These are phyloP conservation scores for Boletus reticulatus DNA, from an alignment of 768 basidiomycete genomes.

Conservation along the genomic window DNA sequence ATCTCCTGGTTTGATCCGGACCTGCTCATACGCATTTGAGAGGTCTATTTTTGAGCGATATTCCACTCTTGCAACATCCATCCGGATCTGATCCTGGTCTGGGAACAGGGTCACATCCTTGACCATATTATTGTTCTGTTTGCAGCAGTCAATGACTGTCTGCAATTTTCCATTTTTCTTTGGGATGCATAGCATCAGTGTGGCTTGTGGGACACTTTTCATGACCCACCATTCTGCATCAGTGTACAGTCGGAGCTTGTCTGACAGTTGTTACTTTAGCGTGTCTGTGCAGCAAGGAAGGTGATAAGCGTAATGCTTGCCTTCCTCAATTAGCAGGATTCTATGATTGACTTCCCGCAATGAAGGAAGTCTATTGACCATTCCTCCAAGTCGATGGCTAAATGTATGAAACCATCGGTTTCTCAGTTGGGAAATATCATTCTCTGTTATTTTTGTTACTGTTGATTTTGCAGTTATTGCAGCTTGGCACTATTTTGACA, in stretches of 20 bases:
- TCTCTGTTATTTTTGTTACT: no score
- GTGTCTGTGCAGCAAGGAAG: background rate
- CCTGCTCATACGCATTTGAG: background rate
- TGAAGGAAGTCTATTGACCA: background rate
- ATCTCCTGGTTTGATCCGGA: background rate
- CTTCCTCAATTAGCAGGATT: background rate
- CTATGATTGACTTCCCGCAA: background rate
- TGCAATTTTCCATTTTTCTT: background rate
- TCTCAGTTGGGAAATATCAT: background rate
- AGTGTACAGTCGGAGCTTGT: background rate
- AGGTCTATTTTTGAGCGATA: background rate
- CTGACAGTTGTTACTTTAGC: background rate
- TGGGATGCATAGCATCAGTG: background rate
- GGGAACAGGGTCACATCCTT: background rate
- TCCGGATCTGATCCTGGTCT: background rate
- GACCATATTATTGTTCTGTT: background rate
- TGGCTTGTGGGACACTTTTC: background rate
- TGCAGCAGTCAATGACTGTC: background rate
- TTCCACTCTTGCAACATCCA: background rate
- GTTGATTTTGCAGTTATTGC: no score
- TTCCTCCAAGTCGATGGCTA: background rate
- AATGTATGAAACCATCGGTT: background rate
- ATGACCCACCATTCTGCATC: background rate
- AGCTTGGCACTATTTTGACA: no score
- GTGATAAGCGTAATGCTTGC: background rate